Evolutionary conservation across 2,329 filamentous ascomycete genomes (phyloP).

Genomic region (Ophiocordyceps robertsii): DNA sequence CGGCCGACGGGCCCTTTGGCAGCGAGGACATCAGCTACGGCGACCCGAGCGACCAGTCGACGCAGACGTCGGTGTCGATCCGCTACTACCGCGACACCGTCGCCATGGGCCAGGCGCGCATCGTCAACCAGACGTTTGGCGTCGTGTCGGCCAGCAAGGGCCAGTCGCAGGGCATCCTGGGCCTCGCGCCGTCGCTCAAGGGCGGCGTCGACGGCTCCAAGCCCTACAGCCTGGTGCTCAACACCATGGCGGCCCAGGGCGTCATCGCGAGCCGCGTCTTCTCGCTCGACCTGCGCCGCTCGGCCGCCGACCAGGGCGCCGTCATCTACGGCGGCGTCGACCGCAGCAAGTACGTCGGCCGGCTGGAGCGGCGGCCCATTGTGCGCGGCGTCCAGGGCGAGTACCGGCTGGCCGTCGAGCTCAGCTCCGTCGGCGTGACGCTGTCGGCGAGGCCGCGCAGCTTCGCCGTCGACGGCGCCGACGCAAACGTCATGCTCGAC

Average conservation of each 20-base stretch:
- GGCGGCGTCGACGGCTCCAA: slow-evolving; percentile 21
- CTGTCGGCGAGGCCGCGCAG: slow-evolving; percentile 8
- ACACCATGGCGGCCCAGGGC: slow-evolving; percentile 31
- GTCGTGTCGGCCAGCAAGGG: slow-evolving; percentile 28
- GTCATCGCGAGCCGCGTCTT: slow-evolving; percentile 37
- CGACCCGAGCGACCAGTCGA: slow-evolving; percentile 20
- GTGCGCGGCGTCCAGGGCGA: slow-evolving; percentile 22
- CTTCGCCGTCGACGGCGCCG: slow-evolving; percentile 13
- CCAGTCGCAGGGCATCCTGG: slow-evolving; percentile 38
- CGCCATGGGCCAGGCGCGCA: slow-evolving; percentile 25
- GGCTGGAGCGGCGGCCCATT: slow-evolving; percentile 28
- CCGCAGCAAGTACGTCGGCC: slow-evolving; percentile 35
- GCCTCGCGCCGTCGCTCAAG: slow-evolving; percentile 28
- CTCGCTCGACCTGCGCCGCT: slow-evolving; percentile 33
- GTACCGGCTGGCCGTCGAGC: slow-evolving; percentile 20
- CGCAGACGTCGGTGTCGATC: slow-evolving; percentile 25
- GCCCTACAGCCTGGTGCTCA: slow-evolving; percentile 41
- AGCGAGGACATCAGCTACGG: slow-evolving; percentile 24
- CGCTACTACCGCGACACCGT: slow-evolving; percentile 32
- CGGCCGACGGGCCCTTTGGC: slow-evolving; percentile 22
- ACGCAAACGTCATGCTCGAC: slow-evolving; percentile 34
- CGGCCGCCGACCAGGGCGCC: slow-evolving; percentile 28
- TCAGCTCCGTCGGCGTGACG: slow-evolving; percentile 18
- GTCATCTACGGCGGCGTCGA: slow-evolving; percentile 41
- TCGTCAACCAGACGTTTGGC: slow-evolving; percentile 36